Percentiles rank a stretch among this genome's conserved stretches.
phyloP scores from a whole-genome alignment of 2,329 filamentous ascomycete genomes.

The Paradendryphiella salina region DNA sequence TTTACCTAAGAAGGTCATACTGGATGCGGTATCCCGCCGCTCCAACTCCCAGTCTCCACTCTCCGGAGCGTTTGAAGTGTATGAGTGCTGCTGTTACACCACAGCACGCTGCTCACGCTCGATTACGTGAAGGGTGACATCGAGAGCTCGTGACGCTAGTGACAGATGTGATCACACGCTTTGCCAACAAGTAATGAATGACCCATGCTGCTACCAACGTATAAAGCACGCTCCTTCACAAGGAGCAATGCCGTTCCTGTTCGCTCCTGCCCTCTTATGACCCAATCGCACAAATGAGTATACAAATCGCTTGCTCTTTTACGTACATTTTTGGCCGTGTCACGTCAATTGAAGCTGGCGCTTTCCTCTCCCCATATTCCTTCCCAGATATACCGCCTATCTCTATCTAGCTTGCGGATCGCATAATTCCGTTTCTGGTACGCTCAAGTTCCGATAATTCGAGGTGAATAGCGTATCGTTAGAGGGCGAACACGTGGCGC shows the following conservation, averaged over 20 bases:
- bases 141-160: constrained; percentile 5
- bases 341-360: not conserved
- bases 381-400: not conserved
- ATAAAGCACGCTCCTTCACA: constrained; percentile 4
- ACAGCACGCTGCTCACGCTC: not conserved
- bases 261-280: not conserved
- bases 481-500: not conserved
- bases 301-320: not conserved
- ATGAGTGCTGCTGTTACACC: not conserved
- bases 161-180: constrained; percentile 6
- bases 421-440: too few relatives aligned
- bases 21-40: not conserved
- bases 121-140: not conserved
- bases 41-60: not conserved
- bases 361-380: not conserved
- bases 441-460: not conserved
- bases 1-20: not conserved
- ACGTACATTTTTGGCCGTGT: not conserved
- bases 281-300: not conserved
- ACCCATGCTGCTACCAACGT: not conserved
- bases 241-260: not conserved
- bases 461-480: not conserved
- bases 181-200: not conserved
- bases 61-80: not conserved
- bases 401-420: not conserved